phyloP scores from a whole-genome alignment of 1,139 yeast species.

The Suhomyces coccinellae region DNA sequence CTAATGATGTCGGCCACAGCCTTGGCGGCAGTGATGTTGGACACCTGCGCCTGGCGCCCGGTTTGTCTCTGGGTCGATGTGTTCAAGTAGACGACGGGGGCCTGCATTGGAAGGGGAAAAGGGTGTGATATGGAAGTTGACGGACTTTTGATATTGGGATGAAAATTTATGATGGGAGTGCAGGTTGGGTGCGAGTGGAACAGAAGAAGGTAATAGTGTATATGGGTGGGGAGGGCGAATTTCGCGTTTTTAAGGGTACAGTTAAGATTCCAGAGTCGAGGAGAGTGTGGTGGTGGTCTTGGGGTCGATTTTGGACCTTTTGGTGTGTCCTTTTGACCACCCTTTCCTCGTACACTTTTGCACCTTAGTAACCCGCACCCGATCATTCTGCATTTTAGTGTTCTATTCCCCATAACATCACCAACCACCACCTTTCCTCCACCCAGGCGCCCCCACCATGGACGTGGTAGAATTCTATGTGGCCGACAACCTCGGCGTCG shows the following conservation, averaged over 20 bases:
- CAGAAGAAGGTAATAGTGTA: not conserved
- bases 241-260: not conserved
- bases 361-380: not conserved
- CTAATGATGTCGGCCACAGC: conserved; percentile 97
- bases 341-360: not conserved
- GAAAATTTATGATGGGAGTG: conserved; percentile 9
- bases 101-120: conserved; percentile 36
- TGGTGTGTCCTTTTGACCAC: not conserved
- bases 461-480: conserved; percentile 29
- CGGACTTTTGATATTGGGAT: not conserved
- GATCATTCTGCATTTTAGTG: not conserved
- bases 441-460: not conserved
- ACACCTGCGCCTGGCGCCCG: conserved; percentile 95
- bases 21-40: conserved; percentile 97
- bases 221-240: not conserved
- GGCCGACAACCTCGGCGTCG: conserved; percentile 27
- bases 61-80: conserved; percentile 92
- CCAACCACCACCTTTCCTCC: not conserved
- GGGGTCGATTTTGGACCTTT: not conserved
- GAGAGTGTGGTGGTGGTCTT: not conserved
- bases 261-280: not conserved
- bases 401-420: not conserved
- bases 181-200: conserved; percentile 2
- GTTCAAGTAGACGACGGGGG: conserved; percentile 56
- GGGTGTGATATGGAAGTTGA: too few species aligned